phyloP scores from a whole-genome alignment of 768 basidiomycete genomes.

The Pleurotus djamor region DNA sequence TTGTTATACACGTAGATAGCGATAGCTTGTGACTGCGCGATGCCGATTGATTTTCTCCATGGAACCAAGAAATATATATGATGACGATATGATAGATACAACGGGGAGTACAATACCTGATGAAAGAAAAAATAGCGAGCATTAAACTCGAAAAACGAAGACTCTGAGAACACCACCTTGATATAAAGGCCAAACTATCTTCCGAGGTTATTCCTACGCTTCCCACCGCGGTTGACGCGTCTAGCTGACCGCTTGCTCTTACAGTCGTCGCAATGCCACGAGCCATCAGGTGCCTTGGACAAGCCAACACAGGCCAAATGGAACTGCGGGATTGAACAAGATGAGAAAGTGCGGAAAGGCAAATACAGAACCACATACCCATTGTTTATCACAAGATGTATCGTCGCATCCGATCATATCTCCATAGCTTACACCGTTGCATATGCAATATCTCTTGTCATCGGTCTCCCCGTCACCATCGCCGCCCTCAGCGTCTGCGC shows the following conservation, averaged over 20 bases:
- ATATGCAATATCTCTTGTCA: slow-evolving; percentile 79
- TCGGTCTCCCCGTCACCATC: slow-evolving; percentile 54
- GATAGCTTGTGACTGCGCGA: too few relatives aligned
- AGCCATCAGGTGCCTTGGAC: slow-evolving; percentile 60
- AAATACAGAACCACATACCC: slow-evolving; percentile 58
- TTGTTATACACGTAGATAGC: too few relatives aligned
- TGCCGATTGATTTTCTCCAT: too few relatives aligned
- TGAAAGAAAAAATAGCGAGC: too few relatives aligned
- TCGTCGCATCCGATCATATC: slow-evolving; percentile 97
- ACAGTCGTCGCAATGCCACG: slow-evolving; percentile 77
- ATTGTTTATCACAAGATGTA: slow-evolving; percentile 77
- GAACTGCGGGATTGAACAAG: slow-evolving; percentile 47
- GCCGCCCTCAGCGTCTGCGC: slow-evolving; percentile 19
- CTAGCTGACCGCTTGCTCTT: slow-evolving; percentile 52
- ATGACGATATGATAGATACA: too few relatives aligned
- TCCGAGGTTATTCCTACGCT: slow-evolving; percentile 25
- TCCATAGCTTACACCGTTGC: slow-evolving; percentile 81
- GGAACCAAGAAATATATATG: too few relatives aligned
- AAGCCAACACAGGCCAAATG: slow-evolving; percentile 77
- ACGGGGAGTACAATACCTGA: too few relatives aligned
- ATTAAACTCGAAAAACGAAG: neutral
- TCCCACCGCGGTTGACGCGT: slow-evolving; percentile 50
- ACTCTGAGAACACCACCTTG: neutral
- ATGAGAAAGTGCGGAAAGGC: neutral
- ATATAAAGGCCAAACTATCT: neutral